Evolutionary conservation across 2,329 filamentous ascomycete species (phyloP).

Genomic region (Dichotomopilus funicola): DNA sequence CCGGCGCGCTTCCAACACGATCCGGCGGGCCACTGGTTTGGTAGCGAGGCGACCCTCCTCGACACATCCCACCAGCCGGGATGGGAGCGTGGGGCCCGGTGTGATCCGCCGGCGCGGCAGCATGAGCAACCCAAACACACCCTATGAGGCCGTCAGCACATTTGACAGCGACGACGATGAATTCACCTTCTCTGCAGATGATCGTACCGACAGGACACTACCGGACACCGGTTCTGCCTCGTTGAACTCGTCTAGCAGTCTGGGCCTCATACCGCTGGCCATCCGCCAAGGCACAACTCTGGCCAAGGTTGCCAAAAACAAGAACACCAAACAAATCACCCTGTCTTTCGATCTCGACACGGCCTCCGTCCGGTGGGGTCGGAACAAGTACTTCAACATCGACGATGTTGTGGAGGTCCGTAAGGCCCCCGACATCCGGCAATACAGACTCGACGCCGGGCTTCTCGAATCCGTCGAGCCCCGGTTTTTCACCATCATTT

Average conservation of each 20-base stretch:
- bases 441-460: conserved; percentile 80
- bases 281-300: conserved; percentile 74
- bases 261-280: conserved; percentile 54
- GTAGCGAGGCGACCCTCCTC: conserved; percentile 69
- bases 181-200: conserved; percentile 36
- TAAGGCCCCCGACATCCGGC: conserved; percentile 73
- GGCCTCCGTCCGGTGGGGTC: conserved; percentile 85
- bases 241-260: conserved; percentile 33
- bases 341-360: conserved; percentile 72
- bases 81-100: conserved; percentile 83
- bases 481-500: conserved; percentile 86
- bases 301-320: conserved; percentile 83
- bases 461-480: conserved; percentile 60
- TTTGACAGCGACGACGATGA: conserved; percentile 35
- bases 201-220: conserved; percentile 38
- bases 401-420: conserved; percentile 93
- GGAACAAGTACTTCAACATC: conserved; percentile 80
- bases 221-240: conserved; percentile 44
- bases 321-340: conserved; percentile 65
- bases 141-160: conserved; percentile 37
- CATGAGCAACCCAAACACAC: conserved; percentile 56
- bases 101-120: conserved; percentile 74
- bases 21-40: conserved; percentile 31
- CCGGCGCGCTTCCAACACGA: conserved; percentile 71
- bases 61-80: conserved; percentile 67